Evolutionary conservation across 2,329 filamentous ascomycete genomes (phyloP).

Genomic region (Cercospora brassicicola): DNA sequence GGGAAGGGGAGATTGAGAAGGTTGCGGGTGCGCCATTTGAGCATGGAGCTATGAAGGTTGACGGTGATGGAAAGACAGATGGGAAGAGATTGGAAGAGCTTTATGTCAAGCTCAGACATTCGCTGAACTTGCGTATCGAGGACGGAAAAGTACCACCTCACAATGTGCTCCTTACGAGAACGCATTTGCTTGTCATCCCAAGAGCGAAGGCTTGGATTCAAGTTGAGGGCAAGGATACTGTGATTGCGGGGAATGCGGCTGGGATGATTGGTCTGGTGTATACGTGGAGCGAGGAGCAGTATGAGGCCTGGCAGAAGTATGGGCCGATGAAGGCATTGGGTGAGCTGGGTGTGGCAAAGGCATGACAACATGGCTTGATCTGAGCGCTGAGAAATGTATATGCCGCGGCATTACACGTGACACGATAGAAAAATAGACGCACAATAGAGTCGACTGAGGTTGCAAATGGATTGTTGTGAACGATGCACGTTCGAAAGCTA

Average conservation of each 20-base stretch:
- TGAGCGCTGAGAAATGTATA: too few species aligned
- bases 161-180: slow-evolving; percentile 39
- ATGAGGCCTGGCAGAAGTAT: slow-evolving; percentile 19
- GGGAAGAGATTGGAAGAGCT: slow-evolving; percentile 5
- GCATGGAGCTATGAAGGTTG: not conserved
- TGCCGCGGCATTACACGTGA: not conserved
- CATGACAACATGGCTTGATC: not conserved
- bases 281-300: slow-evolving; percentile 23
- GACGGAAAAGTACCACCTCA: slow-evolving; percentile 32
- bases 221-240: slow-evolving; percentile 30
- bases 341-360: slow-evolving; percentile 22
- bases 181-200: slow-evolving; percentile 41
- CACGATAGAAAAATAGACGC: not conserved
- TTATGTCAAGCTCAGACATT: slow-evolving; percentile 26
- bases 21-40: slow-evolving; percentile 6
- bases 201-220: slow-evolving; percentile 31
- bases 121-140: slow-evolving; percentile 1
- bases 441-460: not conserved
- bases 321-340: slow-evolving; percentile 22
- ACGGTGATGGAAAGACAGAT: not conserved
- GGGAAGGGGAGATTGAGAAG: not conserved
- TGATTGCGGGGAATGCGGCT: slow-evolving; percentile 34
- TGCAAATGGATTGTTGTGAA: not conserved
- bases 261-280: slow-evolving; percentile 42
- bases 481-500: not conserved